Base-by-base conservation (phyloP, 768 basidiomycete species). In the Hygrophorus pudorinus region DNA sequence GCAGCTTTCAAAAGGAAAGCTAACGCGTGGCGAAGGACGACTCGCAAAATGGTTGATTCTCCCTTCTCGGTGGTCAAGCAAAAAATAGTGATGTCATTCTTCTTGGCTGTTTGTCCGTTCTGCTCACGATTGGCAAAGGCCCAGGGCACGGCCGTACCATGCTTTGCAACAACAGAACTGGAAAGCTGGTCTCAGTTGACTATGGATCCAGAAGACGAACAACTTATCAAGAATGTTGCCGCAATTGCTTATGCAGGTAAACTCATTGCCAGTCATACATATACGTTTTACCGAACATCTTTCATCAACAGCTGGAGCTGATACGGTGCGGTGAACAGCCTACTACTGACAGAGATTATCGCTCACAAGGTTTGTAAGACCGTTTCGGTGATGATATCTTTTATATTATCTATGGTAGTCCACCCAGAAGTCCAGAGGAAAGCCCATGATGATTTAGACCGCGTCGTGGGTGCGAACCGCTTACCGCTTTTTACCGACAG, bases 361-460 rank as follows among this genome's bases (percentile, higher is more conserved):
- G 16, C 20, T 36, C 13, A 44, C 21, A 14, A n/a, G 18, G 27
- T 36, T 36, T 9, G 16, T 14, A 44, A 66, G 65, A 64, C 56
- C 7, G 56, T 61, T 5, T 56, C 62, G 9, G 46, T 53, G 20
- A 43, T 64, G 1, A 43, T 52, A 4, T 50, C 55, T 2, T 64
- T 62, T 45, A 33, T 62, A 28, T 56, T 62, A 7, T 57, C 58
- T 2, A 59, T 65, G 57, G 47, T 55, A 27, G 46, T 58, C 13
- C 45, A 62, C 38, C 65, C 65, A 8, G 52, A 61, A 1, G 51
- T 63, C 20, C 65, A 64, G 42, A 48, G 31, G 24, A 51, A 42
- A 31, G 54, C 51, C 13, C 65, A 65, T 35, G 39, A 34, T 40
- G 53, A 64, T 42, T 12, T 66, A 12, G 63, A 65, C 45, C 42